phyloP scores from a whole-genome alignment of 2,329 filamentous ascomycete genomes.

The Fusarium pseudonygamai region DNA sequence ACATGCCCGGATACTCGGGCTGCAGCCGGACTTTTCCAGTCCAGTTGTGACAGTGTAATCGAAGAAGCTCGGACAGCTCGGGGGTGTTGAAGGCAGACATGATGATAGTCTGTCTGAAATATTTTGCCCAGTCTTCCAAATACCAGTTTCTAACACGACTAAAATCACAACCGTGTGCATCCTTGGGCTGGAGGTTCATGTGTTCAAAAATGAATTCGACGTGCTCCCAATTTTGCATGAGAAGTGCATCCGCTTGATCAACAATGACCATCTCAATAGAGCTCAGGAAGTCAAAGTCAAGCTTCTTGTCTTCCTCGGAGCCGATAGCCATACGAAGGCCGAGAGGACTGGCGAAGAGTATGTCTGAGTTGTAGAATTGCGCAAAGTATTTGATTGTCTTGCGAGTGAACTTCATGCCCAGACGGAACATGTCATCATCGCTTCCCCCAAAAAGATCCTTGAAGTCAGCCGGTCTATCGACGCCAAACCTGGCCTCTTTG shows the following conservation, averaged over 20 bases:
- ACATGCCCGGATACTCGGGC: constrained; percentile 73
- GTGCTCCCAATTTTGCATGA: constrained; percentile 99
- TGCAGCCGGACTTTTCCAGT: constrained; percentile 81
- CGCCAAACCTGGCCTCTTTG: constrained; percentile 70
- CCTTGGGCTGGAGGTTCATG: constrained; percentile 88
- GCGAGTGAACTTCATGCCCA: constrained; percentile 96
- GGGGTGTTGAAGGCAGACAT: constrained; percentile 87
- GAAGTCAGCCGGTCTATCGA: constrained; percentile 86
- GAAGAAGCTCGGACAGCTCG: constrained; percentile 83
- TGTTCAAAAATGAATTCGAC: constrained; percentile 91
- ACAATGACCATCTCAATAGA: constrained; percentile 92
- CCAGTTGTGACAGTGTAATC: constrained; percentile 80
- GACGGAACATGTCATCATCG: constrained; percentile 95
- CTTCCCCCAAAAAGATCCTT: constrained; percentile 91
- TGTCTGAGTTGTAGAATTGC: constrained; percentile 95
- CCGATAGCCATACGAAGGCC: constrained; percentile 92
- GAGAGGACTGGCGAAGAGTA: constrained; percentile 89
- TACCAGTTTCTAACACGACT: constrained; percentile 91
- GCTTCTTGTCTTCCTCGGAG: constrained; percentile 70
- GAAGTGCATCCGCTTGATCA: constrained; percentile 90
- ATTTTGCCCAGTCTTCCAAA: constrained; percentile 82
- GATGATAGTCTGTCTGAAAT: constrained; percentile 87
- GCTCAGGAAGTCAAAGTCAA: constrained; percentile 89
- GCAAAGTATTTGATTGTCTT: constrained; percentile 96
- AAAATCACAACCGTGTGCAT: constrained; percentile 93